Evolutionary conservation across 2,329 filamentous ascomycete species (phyloP), one percentile per base, ranked within the genome.

Genomic region (Trichoderma guizhouense): DNA sequence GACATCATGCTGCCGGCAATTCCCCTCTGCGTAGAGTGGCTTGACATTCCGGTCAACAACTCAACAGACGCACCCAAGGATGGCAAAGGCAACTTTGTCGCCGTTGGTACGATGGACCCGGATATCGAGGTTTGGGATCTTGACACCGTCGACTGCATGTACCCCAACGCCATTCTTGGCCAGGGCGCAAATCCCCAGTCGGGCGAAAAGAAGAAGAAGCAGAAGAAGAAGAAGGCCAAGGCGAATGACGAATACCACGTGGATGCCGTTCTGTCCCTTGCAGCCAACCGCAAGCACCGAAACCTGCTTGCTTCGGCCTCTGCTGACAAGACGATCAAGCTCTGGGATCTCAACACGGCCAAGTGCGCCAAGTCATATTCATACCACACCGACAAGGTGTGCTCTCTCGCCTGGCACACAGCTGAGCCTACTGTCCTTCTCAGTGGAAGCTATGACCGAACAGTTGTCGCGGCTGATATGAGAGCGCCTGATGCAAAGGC

Each of bases 111-210:
- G 5, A 97, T 98, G 90, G 95, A 98, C 79, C 95, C 96, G 2
- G 96, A 99, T 79, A 99, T 99, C 76, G 96, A 99, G 84, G 91
- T 99, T 69, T 99, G 96, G 96, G 95, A 99, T 79, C 86, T 99
- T 68, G 96, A 99, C 80, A 92, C 94, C 8, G 90, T 99, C 67
- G 96, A 99, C 84, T 93, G 92, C 89, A 97, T 99, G 93, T 99
- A 98, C 79, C 96, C 96, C 26, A 97, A 97, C 79, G 95, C 95
- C 11, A 97, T 99, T 74, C 89, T 99, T 6, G 96, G 96, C 11
- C 92, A 95, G 79, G 90, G 88, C 70, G 86, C 85, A 47, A 86
- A 85, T 60, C 78, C 82, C 2, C 85, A 86, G 60, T 84, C 84
- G 18, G 86, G 86, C 30, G 85, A 85, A 72, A 82, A 86, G 74